Evolutionary conservation across 73 alveolate genomes (phyloP).

Genomic region (Paramecium biaurelia): DNA sequence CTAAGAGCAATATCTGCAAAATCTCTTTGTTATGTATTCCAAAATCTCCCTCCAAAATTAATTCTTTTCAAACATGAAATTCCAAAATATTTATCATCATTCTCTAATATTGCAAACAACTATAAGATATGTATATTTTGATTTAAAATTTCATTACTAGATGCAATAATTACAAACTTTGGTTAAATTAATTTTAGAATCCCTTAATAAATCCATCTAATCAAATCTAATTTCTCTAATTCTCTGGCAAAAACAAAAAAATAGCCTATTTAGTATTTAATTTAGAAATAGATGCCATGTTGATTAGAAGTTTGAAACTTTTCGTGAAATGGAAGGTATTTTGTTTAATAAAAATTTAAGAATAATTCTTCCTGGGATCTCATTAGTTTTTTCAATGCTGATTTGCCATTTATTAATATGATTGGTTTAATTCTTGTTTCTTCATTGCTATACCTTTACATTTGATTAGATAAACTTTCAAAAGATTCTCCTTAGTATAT

Average conservation of each 20-base stretch:
- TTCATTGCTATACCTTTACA: background rate
- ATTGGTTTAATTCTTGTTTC: background rate
- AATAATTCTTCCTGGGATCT: background rate
- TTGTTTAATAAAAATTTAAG: background rate
- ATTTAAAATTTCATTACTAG: background rate
- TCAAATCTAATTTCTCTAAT: background rate
- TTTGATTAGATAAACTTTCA: background rate
- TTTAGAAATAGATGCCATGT: background rate
- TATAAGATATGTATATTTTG: background rate
- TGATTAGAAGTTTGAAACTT: background rate
- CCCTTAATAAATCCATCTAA: background rate
- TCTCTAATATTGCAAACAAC: background rate
- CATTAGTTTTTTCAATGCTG: background rate
- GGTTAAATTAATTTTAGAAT: background rate
- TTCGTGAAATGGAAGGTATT: background rate
- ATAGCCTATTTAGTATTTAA: background rate
- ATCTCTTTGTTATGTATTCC: background rate
- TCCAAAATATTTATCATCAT: background rate
- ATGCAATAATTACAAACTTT: background rate
- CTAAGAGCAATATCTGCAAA: background rate
- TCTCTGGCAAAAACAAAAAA: background rate
- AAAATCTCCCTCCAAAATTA: background rate
- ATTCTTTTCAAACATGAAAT: background rate
- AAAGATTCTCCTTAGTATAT: background rate
- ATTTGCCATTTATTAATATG: background rate